Evolutionary conservation across 148 eudicot species (phyloP).

Genomic region (Gaultheria prostrata): DNA sequence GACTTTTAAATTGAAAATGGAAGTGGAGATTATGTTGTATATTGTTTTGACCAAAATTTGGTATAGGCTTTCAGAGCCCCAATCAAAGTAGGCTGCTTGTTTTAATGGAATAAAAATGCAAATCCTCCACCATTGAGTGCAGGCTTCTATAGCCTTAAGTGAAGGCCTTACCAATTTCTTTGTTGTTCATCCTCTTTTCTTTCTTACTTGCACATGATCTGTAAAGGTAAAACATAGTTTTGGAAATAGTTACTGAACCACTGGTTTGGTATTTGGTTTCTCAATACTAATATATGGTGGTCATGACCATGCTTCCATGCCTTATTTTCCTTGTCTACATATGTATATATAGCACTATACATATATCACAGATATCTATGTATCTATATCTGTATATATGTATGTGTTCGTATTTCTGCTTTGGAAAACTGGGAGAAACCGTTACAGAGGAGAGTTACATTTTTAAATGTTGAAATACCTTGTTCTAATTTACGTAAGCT

Average conservation of each 20-base stretch:
- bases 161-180: neutral
- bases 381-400: no score
- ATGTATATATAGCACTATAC: no score
- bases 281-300: neutral
- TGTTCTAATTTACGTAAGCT: neutral
- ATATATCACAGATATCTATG: no score
- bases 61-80: neutral
- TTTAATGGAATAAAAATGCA: neutral
- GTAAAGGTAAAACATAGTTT: neutral
- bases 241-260: neutral
- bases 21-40: neutral
- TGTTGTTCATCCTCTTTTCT: neutral
- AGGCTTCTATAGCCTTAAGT: neutral
- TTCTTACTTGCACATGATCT: neutral
- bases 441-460: neutral
- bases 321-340: no score
- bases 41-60: no score
- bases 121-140: neutral
- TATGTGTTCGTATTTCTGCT: neutral
- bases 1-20: neutral
- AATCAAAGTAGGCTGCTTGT: neutral
- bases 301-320: no score
- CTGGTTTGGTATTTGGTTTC: neutral
- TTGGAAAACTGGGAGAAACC: neutral
- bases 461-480: neutral